These are phyloP conservation scores for Yueomyces sp. DNA, from an alignment of 1,139 yeast species.

Conservation along the genomic window DNA sequence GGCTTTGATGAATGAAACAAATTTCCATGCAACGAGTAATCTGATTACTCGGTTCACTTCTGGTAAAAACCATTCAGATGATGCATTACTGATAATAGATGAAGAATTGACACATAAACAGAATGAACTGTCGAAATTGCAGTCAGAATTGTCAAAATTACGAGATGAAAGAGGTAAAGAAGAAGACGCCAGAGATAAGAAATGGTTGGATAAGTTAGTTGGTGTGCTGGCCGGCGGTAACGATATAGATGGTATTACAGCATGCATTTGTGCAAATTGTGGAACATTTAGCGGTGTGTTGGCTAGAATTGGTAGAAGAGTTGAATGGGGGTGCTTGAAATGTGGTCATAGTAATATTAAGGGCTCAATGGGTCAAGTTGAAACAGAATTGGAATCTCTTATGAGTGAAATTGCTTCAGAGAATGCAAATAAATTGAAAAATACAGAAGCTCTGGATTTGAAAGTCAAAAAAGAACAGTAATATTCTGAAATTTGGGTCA, in stretches of 20 bases:
- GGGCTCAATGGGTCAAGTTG: too few relatives aligned
- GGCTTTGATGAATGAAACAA: conserved; percentile 66
- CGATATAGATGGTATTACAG: conserved; percentile 9
- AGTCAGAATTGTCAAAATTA: conserved; percentile 23
- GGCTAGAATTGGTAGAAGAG: conserved; percentile 32
- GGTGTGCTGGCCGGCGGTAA: conserved; percentile 21
- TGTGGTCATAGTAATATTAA: conserved; percentile 35
- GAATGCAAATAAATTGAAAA: too few relatives aligned
- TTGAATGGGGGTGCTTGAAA: conserved; percentile 56
- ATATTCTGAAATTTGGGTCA: too few relatives aligned
- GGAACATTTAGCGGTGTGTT: conserved; percentile 15
- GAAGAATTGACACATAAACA: conserved; percentile 32
- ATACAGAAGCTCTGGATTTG: too few relatives aligned
- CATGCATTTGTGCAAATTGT: conserved; percentile 18
- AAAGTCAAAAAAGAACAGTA: too few relatives aligned
- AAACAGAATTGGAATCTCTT: too few relatives aligned
- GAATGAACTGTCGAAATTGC: conserved; percentile 29
- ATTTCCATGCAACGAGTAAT: conserved; percentile 65
- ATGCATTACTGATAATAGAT: conserved; percentile 24
- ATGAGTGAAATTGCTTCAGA: too few relatives aligned
- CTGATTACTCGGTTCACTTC: conserved; percentile 53
- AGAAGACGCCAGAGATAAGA: conserved; percentile 6
- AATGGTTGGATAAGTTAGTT: conserved; percentile 24
- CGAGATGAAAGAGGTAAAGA: conserved; percentile 8
- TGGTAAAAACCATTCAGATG: conserved; percentile 27